Percentiles rank a stretch among this genome's conserved stretches.
These are phyloP conservation scores for Chionographis japonica DNA, from an alignment of 106 monocot genomes.

Conservation along the genomic window DNA sequence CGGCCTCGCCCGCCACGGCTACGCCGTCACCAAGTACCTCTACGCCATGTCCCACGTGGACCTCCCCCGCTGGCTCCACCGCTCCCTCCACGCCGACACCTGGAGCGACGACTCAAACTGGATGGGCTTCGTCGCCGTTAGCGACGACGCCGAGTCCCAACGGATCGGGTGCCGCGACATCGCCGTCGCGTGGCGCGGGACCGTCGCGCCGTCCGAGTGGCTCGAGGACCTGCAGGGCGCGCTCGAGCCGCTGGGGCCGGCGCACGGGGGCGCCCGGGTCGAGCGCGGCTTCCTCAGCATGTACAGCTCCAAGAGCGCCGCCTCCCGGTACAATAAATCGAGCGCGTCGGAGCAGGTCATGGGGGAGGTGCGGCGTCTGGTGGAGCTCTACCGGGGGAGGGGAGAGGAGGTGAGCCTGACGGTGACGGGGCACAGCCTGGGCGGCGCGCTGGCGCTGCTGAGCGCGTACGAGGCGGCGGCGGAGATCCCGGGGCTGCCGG, in stretches of 20 bases:
- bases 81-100: conserved; percentile 26
- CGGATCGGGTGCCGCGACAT: conserved; percentile 54
- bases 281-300: conserved; percentile 60
- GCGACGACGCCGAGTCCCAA: conserved; percentile 39
- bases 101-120: conserved; percentile 73
- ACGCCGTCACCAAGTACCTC: conserved; percentile 48
- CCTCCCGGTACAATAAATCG: conserved; percentile 38
- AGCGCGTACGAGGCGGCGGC: conserved; percentile 56
- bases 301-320: conserved; percentile 50
- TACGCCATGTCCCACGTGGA: conserved; percentile 62
- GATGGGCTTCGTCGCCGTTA: conserved; percentile 76
- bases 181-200: conserved; percentile 70
- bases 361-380: conserved; percentile 40
- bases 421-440: conserved; percentile 75
- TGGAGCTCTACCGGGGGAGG: conserved; percentile 26
- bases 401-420: conserved; percentile 70
- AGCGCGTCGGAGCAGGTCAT: conserved; percentile 77
- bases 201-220: conserved; percentile 49
- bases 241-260: conserved; percentile 20
- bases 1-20: conserved; percentile 32
- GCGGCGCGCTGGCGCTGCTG: conserved; percentile 64
- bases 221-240: conserved; percentile 39
- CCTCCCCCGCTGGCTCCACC: conserved; percentile 41
- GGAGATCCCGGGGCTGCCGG: conserved; percentile 19
- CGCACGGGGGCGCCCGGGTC: conserved; percentile 19